These are phyloP conservation scores for Pseudogymnoascus sp. DNA, from an alignment of 2,329 filamentous ascomycete species.

Conservation along the genomic window DNA sequence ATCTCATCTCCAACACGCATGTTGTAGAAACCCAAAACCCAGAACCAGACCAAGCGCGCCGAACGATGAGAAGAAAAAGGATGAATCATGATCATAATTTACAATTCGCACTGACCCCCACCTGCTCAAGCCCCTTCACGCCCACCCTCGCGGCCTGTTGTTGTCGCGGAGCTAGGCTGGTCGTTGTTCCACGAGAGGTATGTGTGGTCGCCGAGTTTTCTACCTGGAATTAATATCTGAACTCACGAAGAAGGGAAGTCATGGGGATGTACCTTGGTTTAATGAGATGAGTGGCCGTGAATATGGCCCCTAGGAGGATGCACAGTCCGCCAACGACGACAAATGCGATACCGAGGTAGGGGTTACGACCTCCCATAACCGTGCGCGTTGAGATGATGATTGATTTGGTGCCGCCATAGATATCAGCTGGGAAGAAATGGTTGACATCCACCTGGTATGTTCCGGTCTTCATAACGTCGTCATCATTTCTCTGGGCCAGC, in stretches of 20 bases:
- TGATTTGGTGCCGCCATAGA: slow-evolving; percentile 81
- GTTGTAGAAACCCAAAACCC: neutral
- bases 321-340: slow-evolving; percentile 90
- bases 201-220: slow-evolving; percentile 96
- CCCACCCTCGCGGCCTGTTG: slow-evolving; percentile 45
- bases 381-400: slow-evolving; percentile 84
- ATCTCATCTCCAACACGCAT: neutral
- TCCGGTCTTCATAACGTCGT: slow-evolving; percentile 56
- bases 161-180: slow-evolving; percentile 46
- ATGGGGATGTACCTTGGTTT: slow-evolving; percentile 63
- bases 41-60: slow-evolving; percentile 7
- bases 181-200: slow-evolving; percentile 94
- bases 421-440: slow-evolving; percentile 69
- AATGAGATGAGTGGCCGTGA: slow-evolving; percentile 84
- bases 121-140: slow-evolving; percentile 2
- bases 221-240: slow-evolving; percentile 29
- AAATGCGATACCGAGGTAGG: slow-evolving; percentile 94
- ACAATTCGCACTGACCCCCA: neutral
- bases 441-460: slow-evolving; percentile 70
- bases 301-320: slow-evolving; percentile 77
- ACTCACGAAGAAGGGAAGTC: slow-evolving; percentile 7
- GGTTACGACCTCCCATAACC: slow-evolving; percentile 90
- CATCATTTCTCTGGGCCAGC: slow-evolving; percentile 76
- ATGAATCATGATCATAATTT: slow-evolving; percentile 9
- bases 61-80: slow-evolving; percentile 1